phyloP scores from a whole-genome alignment of 441 rosid species.

The Corymbia calophylla region DNA sequence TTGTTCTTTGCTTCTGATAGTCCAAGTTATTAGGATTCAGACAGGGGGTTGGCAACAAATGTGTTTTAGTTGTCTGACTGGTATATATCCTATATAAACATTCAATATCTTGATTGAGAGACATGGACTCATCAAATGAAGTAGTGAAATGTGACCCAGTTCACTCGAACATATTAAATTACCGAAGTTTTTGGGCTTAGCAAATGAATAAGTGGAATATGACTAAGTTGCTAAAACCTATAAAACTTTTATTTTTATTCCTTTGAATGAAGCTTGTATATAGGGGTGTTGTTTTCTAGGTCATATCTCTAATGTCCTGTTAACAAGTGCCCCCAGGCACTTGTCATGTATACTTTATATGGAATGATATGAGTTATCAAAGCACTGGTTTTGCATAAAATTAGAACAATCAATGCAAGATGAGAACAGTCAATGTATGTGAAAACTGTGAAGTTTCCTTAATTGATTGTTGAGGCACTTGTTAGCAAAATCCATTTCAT shows the following conservation, averaged over 20 bases:
- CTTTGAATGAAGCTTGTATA: background rate
- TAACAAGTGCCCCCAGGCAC: background rate
- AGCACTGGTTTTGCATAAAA: background rate
- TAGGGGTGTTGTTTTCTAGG: background rate
- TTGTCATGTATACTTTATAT: background rate
- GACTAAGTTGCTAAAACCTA: background rate
- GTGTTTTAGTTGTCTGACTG: background rate
- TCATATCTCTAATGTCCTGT: background rate
- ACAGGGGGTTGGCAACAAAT: background rate
- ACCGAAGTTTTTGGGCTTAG: background rate
- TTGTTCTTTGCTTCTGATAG: background rate
- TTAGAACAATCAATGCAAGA: background rate
- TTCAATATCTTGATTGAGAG: background rate
- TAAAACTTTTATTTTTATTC: background rate
- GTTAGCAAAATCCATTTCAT: background rate
- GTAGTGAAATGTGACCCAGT: background rate
- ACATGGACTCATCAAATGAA: background rate
- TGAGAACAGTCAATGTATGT: background rate
- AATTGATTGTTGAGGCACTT: background rate
- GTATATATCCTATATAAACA: background rate
- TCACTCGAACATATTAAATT: background rate
- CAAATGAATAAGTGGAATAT: background rate
- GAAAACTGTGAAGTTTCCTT: background rate
- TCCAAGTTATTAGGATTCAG: background rate
- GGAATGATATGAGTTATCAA: background rate